Evolutionary conservation across 768 basidiomycete genomes (phyloP), one percentile per base, ranked within the genome.

Genomic region (Rhodosporidiobolus sp.): DNA sequence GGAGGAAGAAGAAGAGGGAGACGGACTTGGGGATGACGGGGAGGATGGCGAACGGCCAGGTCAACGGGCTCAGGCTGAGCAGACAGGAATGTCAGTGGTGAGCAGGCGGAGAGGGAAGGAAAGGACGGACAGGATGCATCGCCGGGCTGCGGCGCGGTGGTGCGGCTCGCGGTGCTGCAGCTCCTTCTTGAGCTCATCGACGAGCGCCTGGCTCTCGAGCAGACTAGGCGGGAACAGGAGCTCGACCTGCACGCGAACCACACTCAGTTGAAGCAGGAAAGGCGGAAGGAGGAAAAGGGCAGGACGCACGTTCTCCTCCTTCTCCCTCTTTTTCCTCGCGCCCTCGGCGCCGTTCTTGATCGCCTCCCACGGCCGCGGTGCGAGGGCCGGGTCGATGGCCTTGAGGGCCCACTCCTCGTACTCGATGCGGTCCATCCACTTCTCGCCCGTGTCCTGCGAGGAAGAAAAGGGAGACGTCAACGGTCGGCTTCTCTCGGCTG

Each of bases 371-470:
- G 80, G 70, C 71, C 68, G 76, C 6, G 80, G 78, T 0, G 80
- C 79, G 26, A 76, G 55, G 30, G 73, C 76, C 30, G 80, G 79
- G 52, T 80, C 77, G 35, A 82, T 73, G 11, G 66, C 70, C 67
- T 82, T 82, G 61, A 82, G 69, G 10, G 76, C 78, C 81, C 81
- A 83, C 63, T 83, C 82, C 57, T 82, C 81, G 65, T 76, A 81
- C 54, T 82, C 82, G 26, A 82, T 81, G 74, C 74, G 74, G 76
- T 82, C 81, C 82, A 82, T 82, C 72, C 81, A 75, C 17, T 78
- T 66, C 70, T 82, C 81, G 8, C 82, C 82, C 26, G 72, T 79
- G 46, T 62, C 66, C 76, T 81, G 80, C 52, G 76, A 66, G 50
- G 32, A 24, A 46, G n/a, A 24, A 30, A 24, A 14, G 49, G 38